Evolutionary conservation across 2,329 filamentous ascomycete genomes (phyloP), one percentile per base, ranked within the genome.

Genomic region (Phialemonium atrogriseum): DNA sequence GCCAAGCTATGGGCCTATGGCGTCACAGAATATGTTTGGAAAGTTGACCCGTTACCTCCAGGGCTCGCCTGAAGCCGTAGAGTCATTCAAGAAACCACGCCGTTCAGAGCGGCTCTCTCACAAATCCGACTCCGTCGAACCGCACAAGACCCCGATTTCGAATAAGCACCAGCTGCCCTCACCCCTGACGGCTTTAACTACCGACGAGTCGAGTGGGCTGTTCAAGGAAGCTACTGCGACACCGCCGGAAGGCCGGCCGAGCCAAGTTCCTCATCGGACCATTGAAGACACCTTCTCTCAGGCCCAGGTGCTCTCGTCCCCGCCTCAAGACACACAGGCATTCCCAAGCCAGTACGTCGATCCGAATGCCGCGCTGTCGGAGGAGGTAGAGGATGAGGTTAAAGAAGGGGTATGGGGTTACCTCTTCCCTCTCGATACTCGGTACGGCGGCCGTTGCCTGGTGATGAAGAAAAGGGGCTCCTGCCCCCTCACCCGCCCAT

Each of bases 401-500:
- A 69, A 74, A 27, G 84, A 94, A 53, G 86, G 86, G 7, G 86
- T 96, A 2, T 98, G 91, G 91, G 93, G 93, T 10, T 98, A 96
- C 49, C 66, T 98, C 5, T 75, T 94, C 33, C 86, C 89, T 2
- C 62, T 94, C 15, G 80, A 89, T 49, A 70, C 73, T 32, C 74
- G 73, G 41, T 77, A 80, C 33, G 80, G 56, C 24, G 77, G 58
- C 60, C 82, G 55, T 58, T 94, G 59, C 27, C 49, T 75, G 14
- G 83, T 93, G 7, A 56, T 98, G 54, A 81, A 74, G 57, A 85
- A 77, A 48, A 73, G 88, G 34, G 72, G 69, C 37, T 69, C 73
- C 21, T 94, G 87, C 51, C 76, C 80, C 1, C 55, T 73, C 10
- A 65, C 79, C 8, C 68, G 7, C 54, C 60, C 0, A 52, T 67